These are phyloP conservation scores for Pythium rishiriense DNA, from an alignment of 352 stramenopile species.

Conservation along the genomic window DNA sequence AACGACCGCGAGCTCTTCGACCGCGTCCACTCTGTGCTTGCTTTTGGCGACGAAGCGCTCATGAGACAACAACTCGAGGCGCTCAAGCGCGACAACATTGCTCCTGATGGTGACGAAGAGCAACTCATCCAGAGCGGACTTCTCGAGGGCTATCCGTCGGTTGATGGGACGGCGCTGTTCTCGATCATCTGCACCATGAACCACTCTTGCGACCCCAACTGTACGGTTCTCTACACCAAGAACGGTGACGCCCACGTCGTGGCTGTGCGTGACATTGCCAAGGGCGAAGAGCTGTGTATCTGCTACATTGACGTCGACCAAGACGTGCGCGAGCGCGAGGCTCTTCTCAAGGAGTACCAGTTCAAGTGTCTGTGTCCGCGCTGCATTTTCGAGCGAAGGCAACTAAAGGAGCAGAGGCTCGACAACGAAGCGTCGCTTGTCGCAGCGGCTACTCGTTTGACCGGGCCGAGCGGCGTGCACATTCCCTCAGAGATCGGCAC, in stretches of 20 bases:
- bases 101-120: background rate
- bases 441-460: background rate
- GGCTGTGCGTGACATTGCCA: constrained; percentile 44
- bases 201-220: constrained; percentile 81
- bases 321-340: constrained; percentile 65
- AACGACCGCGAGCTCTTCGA: constrained; percentile 36
- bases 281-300: constrained; percentile 93
- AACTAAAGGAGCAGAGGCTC: constrained; percentile 15
- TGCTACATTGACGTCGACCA: constrained; percentile 93
- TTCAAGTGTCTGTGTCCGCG: constrained; percentile 75
- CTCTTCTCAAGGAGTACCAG: constrained; percentile 73
- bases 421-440: constrained; percentile 1
- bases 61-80: constrained; percentile 7
- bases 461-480: constrained; percentile 1
- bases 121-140: constrained; percentile 6
- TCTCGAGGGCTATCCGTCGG: constrained; percentile 42
- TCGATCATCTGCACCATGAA: constrained; percentile 89
- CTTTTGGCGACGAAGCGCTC: constrained; percentile 11
- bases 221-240: constrained; percentile 58
- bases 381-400: constrained; percentile 48
- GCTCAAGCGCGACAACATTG: background rate
- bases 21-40: constrained; percentile 26
- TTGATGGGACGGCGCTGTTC: constrained; percentile 89
- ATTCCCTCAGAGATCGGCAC: constrained; percentile 5
- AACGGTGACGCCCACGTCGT: constrained; percentile 33